Base-by-base conservation (phyloP, 2,329 filamentous ascomycete species). In the Ascochyta viciae-villosae region DNA sequence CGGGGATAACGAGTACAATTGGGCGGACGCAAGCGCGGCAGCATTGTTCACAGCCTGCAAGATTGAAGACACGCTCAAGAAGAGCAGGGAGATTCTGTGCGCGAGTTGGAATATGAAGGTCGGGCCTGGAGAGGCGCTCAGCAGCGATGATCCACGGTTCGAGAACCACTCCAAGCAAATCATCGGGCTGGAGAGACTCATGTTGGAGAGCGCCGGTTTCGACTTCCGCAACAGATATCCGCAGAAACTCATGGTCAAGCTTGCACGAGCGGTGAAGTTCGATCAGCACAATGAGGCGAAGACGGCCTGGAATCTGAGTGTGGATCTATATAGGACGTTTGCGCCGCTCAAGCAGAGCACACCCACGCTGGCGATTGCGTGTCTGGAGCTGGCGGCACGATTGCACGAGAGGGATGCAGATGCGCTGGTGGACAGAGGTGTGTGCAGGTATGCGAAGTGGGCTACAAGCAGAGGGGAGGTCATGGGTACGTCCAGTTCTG, bases 21-120 rank as follows among this genome's bases (percentile, higher is more conserved):
- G 88, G 72, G 77, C 81, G 79, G 94, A 98, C 73, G 93, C 92
- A 1, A 92, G 94, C 0, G 86, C 95, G 6, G 92, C 95, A 1
- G 89, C 92, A 23, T 81, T 99, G 8, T 94, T 98, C 70, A 90
- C 93, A 3, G 93, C 93, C 2, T 98, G 94, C 82, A 99, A 99
- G 79, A 92, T 96, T 41, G 95, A 99, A 76, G 95, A 99, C 75
- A 99, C 95, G 0, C 85, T 97, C 64, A 99, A 99, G 79, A 98
- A 98, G 80, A 96, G 92, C 3, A 87, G 86, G 54, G 95, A 99
- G 61, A 96, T 99, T 58, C 82, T 98, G 15, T 96, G 92, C 55
- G 92, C 93, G 1, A 89, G 91, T 23, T 92, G 94, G 77, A 97
- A 96, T 71, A 80, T 96, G 34, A 95, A 92, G 77, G 85, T 81